Evolutionary conservation across 2,329 filamentous ascomycete genomes (phyloP), one percentile per base, ranked within the genome.

Genomic region (Pochonia chlamydosporia): DNA sequence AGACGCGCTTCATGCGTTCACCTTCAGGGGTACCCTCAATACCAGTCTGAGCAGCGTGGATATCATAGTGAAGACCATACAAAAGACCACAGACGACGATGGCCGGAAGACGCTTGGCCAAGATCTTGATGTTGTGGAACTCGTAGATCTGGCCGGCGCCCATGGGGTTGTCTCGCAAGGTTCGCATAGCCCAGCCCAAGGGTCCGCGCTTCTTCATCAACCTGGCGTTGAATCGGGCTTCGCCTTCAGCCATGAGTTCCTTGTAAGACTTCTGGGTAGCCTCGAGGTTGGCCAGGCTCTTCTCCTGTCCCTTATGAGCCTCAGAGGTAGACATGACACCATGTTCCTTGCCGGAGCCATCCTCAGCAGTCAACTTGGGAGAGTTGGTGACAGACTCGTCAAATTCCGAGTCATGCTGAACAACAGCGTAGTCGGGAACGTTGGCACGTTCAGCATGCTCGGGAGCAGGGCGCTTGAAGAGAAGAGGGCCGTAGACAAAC

Each of bases 11-110:
- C 54, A 56, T 55, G 26, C 54, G 54, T 7, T 51, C 46, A 35
- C 54, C 54, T 10, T 56, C 54, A n/a, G 53, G 54, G 2, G 54
- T 56, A 6, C 54, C 54, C 11, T 49, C 49, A n/a, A 54, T 46
- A 18, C 51, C 52, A 4, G 50, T 49, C 40, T 55, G 54, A 4
- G 52, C 55, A 24, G 49, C 49, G 74, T 91, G 87, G 59, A 91
- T 92, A 56, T 92, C 87, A 69, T 91, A 91, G 75, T 91, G 75
- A 18, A 84, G 62, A 65, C 88, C 88, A 62, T 92, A 92, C 43
- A 89, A 77, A 14, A 72, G 59, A 46, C 74, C 85, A 54, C 71
- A 73, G 35, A 82, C 73, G 51, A 87, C 63, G 65, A 76, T 75
- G 43, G 88, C 85, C 1, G 87, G 87, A 7, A 91, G 60, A 16